These are phyloP conservation scores for Myriosclerotinia duriaeana DNA, from an alignment of 2,329 filamentous ascomycete genomes.

Conservation along the genomic window DNA sequence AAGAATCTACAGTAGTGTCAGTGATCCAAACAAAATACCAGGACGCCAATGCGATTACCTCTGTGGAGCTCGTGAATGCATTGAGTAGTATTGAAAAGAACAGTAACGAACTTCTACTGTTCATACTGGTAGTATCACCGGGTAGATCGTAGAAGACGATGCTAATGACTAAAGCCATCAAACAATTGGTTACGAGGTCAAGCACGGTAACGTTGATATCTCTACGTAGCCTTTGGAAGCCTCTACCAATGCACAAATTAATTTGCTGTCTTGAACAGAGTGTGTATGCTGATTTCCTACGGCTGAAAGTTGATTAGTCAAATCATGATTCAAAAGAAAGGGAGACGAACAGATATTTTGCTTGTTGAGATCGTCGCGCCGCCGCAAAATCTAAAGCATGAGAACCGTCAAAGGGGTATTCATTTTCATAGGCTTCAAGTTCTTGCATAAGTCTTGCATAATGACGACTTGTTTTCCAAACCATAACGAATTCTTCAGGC, in stretches of 20 bases:
- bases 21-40: not conserved
- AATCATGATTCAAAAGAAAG: not conserved
- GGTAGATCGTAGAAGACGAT: constrained; percentile 62
- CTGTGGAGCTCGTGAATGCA: constrained; percentile 59
- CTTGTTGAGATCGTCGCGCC: constrained; percentile 41
- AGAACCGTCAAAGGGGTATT: constrained; percentile 49
- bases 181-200: constrained; percentile 31
- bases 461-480: constrained; percentile 50
- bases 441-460: constrained; percentile 47
- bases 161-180: constrained; percentile 62
- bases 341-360: constrained; percentile 27
- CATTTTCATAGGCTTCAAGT: constrained; percentile 33
- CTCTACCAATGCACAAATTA: constrained; percentile 77
- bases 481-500: constrained; percentile 65
- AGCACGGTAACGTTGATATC: constrained; percentile 70
- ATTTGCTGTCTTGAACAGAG: constrained; percentile 76
- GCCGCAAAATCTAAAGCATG: constrained; percentile 44
- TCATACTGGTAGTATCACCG: constrained; percentile 57
- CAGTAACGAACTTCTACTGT: constrained; percentile 59
- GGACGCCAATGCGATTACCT: constrained; percentile 42
- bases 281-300: constrained; percentile 75
- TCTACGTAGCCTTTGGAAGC: constrained; percentile 71
- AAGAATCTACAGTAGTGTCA: constrained; percentile 56
- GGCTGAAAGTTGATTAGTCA: constrained; percentile 37
- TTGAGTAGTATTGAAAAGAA: constrained; percentile 69